Evolutionary conservation across 208 protist genomes (phyloP).

Genomic region (Tritrichomonas musculus): DNA sequence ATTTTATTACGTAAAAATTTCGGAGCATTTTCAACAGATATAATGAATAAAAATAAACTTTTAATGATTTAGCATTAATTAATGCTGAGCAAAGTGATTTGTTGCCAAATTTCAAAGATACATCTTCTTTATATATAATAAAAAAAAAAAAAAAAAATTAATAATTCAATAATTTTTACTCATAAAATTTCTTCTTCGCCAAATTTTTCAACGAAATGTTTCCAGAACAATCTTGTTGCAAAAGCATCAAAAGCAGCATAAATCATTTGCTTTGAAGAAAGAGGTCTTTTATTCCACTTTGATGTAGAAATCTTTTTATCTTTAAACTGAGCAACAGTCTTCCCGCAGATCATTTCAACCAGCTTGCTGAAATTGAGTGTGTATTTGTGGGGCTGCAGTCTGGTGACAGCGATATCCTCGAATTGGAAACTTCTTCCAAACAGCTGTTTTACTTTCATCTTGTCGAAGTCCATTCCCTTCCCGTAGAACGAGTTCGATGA

Average conservation of each 20-base stretch:
- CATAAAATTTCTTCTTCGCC: too few species aligned
- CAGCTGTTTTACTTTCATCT: background rate
- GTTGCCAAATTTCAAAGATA: too few species aligned
- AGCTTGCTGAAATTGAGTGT: background rate
- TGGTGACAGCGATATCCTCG: background rate
- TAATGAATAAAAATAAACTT: too few species aligned
- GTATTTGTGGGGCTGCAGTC: background rate
- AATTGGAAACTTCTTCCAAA: background rate
- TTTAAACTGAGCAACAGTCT: background rate
- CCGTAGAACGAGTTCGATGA: background rate
- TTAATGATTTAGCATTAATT: too few species aligned
- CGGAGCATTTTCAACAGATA: too few species aligned
- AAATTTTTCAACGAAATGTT: too few species aligned
- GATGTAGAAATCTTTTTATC: constrained; percentile 11
- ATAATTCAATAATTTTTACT: too few species aligned
- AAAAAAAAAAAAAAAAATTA: too few species aligned
- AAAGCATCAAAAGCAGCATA: background rate
- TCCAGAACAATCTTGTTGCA: too few species aligned
- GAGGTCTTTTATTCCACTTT: background rate
- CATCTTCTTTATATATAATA: too few species aligned
- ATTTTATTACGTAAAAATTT: too few species aligned
- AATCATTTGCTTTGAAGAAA: background rate
- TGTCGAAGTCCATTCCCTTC: background rate
- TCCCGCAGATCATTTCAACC: background rate
- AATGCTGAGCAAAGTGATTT: too few species aligned